phyloP scores from a whole-genome alignment of 495 filamentous ascomycete species.

The Thermochaetoides thermophila region DNA sequence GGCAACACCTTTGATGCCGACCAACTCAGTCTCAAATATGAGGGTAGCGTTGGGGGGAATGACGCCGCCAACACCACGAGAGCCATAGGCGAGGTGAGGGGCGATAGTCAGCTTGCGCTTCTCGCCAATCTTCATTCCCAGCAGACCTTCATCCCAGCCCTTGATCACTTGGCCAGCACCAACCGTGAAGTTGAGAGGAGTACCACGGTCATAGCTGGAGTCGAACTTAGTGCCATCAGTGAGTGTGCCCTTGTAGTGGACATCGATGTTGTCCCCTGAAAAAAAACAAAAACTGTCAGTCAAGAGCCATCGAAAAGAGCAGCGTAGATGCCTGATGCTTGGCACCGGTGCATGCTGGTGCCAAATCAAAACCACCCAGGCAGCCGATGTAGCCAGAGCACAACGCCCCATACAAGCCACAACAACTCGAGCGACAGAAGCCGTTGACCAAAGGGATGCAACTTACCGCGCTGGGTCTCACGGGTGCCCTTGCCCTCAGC shows the following conservation, averaged over 20 bases:
- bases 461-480: slow-evolving; percentile 18
- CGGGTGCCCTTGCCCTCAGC: slow-evolving; percentile 11
- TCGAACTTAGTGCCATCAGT: slow-evolving; percentile 21
- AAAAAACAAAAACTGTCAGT: neutral
- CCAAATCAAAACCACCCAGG: too few species aligned
- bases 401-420: too few species aligned
- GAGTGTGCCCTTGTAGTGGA: slow-evolving; percentile 22
- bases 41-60: slow-evolving; percentile 20
- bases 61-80: slow-evolving; percentile 46
- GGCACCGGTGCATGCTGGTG: too few species aligned
- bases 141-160: slow-evolving; percentile 70
- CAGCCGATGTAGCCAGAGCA: too few species aligned
- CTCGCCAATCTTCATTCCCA: slow-evolving; percentile 86
- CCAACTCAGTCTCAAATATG: slow-evolving; percentile 74
- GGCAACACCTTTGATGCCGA: slow-evolving; percentile 56
- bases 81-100: slow-evolving; percentile 60
- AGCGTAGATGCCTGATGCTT: too few species aligned
- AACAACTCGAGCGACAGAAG: too few species aligned
- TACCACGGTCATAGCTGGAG: slow-evolving; percentile 42
- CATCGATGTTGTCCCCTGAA: slow-evolving; percentile 17
- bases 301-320: too few species aligned
- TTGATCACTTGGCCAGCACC: slow-evolving; percentile 64
- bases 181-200: slow-evolving; percentile 54
- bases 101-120: slow-evolving; percentile 63
- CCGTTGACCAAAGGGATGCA: too few species aligned